Conservation (phyloP, 2,329 filamentous ascomycete genomes). For the Arthrobotrys megalospora region DNA sequence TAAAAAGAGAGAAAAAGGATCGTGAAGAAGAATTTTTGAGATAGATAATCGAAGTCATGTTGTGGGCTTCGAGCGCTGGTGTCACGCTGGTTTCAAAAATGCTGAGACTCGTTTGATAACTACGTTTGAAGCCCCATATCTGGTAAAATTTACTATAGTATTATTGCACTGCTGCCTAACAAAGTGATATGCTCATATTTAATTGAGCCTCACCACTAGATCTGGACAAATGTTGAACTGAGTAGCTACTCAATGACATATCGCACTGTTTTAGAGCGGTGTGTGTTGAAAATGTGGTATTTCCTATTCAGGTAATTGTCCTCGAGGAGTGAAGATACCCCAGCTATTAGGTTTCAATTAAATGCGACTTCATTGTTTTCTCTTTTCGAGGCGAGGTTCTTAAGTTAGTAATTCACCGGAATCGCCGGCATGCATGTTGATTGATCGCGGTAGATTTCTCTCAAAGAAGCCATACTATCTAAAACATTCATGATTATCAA, state of each 20-base stretch:
- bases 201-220: too few relatives aligned
- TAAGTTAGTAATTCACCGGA: background rate
- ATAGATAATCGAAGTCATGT: background rate
- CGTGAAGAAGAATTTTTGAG: background rate
- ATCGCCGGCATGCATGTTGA: background rate
- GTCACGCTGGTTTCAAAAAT: background rate
- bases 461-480: background rate
- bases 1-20: background rate
- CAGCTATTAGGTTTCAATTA: background rate
- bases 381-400: background rate
- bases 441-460: background rate
- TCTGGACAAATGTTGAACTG: background rate
- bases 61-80: background rate
- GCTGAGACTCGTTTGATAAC: background rate
- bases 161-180: too few relatives aligned
- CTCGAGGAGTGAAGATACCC: background rate
- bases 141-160: background rate
- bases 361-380: background rate
- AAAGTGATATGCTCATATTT: too few relatives aligned
- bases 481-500: conserved; percentile 7
- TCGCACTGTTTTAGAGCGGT: too few relatives aligned
- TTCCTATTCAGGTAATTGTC: background rate
- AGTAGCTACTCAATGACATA: too few relatives aligned
- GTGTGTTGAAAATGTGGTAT: conserved; percentile 25
- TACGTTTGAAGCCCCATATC: background rate